Conservation (phyloP, 2,329 filamentous ascomycete species). For the Monosporascus sp. region DNA sequence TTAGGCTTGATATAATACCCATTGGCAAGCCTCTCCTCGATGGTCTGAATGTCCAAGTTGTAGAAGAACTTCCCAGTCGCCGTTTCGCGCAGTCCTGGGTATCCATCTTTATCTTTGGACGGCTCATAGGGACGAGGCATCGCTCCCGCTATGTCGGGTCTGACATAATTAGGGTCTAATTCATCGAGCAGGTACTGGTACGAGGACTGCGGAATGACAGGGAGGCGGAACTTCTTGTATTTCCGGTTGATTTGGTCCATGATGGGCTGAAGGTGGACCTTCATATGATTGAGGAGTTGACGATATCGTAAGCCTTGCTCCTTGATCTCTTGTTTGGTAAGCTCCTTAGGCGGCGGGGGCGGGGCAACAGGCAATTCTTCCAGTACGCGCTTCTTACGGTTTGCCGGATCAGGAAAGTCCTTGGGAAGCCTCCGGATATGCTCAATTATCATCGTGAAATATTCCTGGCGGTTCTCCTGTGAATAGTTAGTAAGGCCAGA, state of each 20-base stretch:
- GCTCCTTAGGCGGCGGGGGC: slow-evolving; percentile 59
- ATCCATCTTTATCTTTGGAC: slow-evolving; percentile 71
- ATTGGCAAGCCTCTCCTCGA: slow-evolving; percentile 94
- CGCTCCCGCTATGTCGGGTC: slow-evolving; percentile 51
- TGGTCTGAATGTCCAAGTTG: slow-evolving; percentile 87
- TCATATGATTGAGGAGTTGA: slow-evolving; percentile 77
- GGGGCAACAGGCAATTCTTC: slow-evolving; percentile 73
- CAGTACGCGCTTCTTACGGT: slow-evolving; percentile 80
- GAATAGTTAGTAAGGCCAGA: slow-evolving; percentile 20
- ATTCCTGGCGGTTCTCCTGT: slow-evolving; percentile 63
- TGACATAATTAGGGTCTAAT: slow-evolving; percentile 66
- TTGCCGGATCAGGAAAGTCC: slow-evolving; percentile 81
- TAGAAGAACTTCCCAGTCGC: slow-evolving; percentile 83
- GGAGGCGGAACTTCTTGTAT: slow-evolving; percentile 82
- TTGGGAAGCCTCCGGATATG: slow-evolving; percentile 74
- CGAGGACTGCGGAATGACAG: slow-evolving; percentile 66
- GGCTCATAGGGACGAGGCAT: slow-evolving; percentile 71
- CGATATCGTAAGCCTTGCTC: slow-evolving; percentile 77
- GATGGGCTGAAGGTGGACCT: slow-evolving; percentile 83
- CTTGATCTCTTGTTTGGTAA: slow-evolving; percentile 75
- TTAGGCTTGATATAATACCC: slow-evolving; percentile 89
- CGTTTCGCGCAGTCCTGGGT: slow-evolving; percentile 69
- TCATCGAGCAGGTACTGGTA: slow-evolving; percentile 84
- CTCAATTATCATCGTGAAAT: slow-evolving; percentile 68
- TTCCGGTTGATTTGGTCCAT: slow-evolving; percentile 95